Percentiles rank a stretch among this genome's conserved stretches.
These are phyloP conservation scores for Erythrophleum ivorense DNA, from an alignment of 331 rosid genomes.

Conservation along the genomic window DNA sequence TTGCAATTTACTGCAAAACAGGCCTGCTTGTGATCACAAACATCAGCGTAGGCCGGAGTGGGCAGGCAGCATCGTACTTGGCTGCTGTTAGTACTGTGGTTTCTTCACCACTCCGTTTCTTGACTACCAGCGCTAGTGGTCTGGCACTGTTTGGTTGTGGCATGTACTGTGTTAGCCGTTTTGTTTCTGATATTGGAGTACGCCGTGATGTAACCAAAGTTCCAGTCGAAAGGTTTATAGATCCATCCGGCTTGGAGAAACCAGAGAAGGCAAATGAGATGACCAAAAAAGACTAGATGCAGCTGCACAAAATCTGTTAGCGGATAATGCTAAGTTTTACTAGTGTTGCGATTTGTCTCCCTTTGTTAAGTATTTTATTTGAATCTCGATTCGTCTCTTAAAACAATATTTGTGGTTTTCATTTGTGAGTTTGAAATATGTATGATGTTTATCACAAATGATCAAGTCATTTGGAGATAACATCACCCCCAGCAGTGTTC, in stretches of 20 bases:
- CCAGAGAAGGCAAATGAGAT: slow-evolving; percentile 38
- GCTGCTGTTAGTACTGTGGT: slow-evolving; percentile 60
- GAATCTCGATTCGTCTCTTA: neutral
- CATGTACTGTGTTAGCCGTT: slow-evolving; percentile 64
- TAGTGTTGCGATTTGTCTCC: neutral
- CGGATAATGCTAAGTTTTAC: slow-evolving; percentile 21
- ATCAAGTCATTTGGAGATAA: neutral
- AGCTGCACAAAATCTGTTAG: slow-evolving; percentile 6
- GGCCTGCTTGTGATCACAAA: slow-evolving; percentile 67
- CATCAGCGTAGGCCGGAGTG: slow-evolving; percentile 81
- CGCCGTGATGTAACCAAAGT: slow-evolving; percentile 73
- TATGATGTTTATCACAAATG: slow-evolving; percentile 16
- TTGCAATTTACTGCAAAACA: slow-evolving; percentile 94
- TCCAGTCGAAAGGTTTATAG: slow-evolving; percentile 67
- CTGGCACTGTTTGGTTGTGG: slow-evolving; percentile 59
- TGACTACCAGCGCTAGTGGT: slow-evolving; percentile 66
- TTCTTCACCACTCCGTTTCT: slow-evolving; percentile 61
- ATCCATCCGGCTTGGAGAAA: slow-evolving; percentile 32
- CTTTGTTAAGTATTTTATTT: neutral
- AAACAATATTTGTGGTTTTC: neutral
- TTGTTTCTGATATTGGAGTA: slow-evolving; percentile 74
- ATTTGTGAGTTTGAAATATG: neutral
- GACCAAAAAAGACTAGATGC: slow-evolving; percentile 46
- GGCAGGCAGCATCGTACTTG: slow-evolving; percentile 67
- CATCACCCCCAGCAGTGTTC: neutral